A percentile compares a stretch with the other conserved stretches of the same genome.
phyloP scores from a whole-genome alignment of 2,329 filamentous ascomycete genomes.

The Fusarium torulosum region DNA sequence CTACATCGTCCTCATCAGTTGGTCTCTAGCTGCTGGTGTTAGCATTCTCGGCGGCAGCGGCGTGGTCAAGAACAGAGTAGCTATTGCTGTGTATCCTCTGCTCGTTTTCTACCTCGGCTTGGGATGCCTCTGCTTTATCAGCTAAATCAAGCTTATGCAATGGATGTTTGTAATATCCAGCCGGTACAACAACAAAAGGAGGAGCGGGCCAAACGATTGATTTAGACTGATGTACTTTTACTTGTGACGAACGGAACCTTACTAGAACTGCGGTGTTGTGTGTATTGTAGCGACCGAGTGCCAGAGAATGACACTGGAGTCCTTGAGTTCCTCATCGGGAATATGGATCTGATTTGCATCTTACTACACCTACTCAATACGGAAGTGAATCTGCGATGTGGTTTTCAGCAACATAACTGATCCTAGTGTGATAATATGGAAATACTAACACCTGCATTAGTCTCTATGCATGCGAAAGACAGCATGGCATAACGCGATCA shows the following conservation, averaged over 20 bases:
- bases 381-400: constrained; percentile 8
- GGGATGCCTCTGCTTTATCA: constrained; percentile 97
- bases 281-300: constrained; percentile 15
- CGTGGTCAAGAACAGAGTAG: constrained; percentile 93
- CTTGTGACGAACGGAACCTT: constrained; percentile 20
- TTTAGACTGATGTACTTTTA: constrained; percentile 39
- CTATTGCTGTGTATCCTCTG: constrained; percentile 92
- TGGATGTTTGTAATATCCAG: neutral
- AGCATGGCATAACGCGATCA: constrained; percentile 1
- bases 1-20: constrained; percentile 87
- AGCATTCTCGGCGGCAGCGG: constrained; percentile 96
- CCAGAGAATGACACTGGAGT: constrained; percentile 5
- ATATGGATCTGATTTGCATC: constrained; percentile 16
- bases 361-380: constrained; percentile 3
- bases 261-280: constrained; percentile 29
- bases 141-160: constrained; percentile 61
- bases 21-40: constrained; percentile 94
- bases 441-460: constrained; percentile 2
- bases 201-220: constrained; percentile 15
- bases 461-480: neutral
- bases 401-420: neutral
- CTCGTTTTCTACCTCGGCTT: constrained; percentile 95
- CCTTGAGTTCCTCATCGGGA: constrained; percentile 10
- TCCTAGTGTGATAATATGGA: constrained; percentile 18
- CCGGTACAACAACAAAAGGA: constrained; percentile 6